These are phyloP conservation scores for Kwoniella shivajii DNA, from an alignment of 1,284 basidiomycete species.

Conservation along the genomic window DNA sequence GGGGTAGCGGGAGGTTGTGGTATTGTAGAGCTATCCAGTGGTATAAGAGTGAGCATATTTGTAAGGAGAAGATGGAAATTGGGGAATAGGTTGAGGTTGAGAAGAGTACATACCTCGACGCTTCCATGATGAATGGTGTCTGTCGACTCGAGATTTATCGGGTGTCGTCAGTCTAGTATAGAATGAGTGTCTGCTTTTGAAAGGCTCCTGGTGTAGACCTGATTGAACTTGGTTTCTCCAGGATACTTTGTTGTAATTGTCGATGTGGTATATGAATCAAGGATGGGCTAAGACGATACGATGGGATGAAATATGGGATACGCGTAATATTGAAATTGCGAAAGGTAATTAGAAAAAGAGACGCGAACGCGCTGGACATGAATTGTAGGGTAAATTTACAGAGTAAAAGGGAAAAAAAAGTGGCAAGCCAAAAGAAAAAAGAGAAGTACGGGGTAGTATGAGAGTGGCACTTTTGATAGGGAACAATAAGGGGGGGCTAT, in stretches of 20 bases:
- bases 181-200: background rate
- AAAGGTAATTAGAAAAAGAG: too few species aligned
- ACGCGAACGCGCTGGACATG: too few species aligned
- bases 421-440: background rate
- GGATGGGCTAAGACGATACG: too few species aligned
- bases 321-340: too few species aligned
- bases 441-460: background rate
- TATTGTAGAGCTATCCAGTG: slow-evolving; percentile 2
- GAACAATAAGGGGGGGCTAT: too few species aligned
- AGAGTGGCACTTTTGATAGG: background rate
- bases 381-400: slow-evolving; percentile 1
- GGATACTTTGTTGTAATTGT: too few species aligned
- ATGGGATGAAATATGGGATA: too few species aligned
- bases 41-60: background rate
- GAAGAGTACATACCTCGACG: slow-evolving; percentile 20
- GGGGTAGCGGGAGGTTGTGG: slow-evolving; percentile 29
- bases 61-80: background rate
- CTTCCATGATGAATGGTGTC: slow-evolving; percentile 17
- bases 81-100: background rate
- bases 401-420: too few species aligned
- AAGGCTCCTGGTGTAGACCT: too few species aligned
- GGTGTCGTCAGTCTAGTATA: background rate
- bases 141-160: background rate
- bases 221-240: too few species aligned
- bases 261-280: too few species aligned